phyloP scores from a whole-genome alignment of 176 grass and related monocot species.

The Cenchrus fungigraminus region DNA sequence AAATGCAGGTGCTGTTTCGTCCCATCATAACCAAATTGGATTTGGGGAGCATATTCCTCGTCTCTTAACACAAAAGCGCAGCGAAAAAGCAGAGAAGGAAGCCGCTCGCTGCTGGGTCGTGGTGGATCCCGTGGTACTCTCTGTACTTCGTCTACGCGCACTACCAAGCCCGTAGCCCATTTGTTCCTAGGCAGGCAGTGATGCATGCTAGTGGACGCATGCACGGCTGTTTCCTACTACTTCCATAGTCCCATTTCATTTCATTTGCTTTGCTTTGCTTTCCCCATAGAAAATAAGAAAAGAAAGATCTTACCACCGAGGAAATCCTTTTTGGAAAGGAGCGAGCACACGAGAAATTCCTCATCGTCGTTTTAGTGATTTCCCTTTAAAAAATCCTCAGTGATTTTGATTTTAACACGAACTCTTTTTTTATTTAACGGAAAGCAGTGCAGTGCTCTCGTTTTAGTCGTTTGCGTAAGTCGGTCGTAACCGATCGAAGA shows the following conservation, averaged over 20 bases:
- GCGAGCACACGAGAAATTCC: no score
- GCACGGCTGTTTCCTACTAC: slow-evolving; percentile 2
- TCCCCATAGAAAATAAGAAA: not conserved
- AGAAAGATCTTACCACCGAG: not conserved
- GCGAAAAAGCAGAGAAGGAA: not conserved
- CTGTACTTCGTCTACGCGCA: slow-evolving; percentile 43
- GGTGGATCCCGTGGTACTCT: slow-evolving; percentile 40
- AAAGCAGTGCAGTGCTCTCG: no score
- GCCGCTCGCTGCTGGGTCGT: not conserved
- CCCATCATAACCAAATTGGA: slow-evolving; percentile 19
- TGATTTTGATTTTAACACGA: slow-evolving; percentile 12
- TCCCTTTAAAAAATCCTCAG: no score
- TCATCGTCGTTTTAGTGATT: no score
- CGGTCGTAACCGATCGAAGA: not conserved
- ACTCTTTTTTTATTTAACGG: no score
- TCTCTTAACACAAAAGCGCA: slow-evolving; percentile 22
- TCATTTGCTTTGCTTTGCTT: not conserved
- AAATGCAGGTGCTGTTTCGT: slow-evolving; percentile 16
- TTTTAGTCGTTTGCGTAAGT: not conserved
- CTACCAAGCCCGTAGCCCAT: not conserved
- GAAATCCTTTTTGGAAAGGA: no score
- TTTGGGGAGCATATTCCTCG: slow-evolving; percentile 35
- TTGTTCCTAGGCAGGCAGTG: not conserved
- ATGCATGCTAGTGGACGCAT: slow-evolving; percentile 14
- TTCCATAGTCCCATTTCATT: no score